Conservation (phyloP, 306 rosid genomes). For the Vigna angularis region DNA sequence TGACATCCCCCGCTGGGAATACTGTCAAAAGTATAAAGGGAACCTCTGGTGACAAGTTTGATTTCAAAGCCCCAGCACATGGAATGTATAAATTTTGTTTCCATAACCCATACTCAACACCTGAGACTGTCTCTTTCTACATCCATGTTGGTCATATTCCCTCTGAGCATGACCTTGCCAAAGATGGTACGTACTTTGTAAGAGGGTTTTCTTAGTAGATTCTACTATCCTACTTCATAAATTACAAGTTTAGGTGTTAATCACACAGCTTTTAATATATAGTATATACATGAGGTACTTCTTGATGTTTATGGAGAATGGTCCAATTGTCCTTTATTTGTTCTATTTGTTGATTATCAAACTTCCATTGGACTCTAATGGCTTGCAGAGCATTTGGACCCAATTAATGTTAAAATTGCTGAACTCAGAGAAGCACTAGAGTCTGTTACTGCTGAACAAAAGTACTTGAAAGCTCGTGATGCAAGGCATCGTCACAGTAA, state of each 20-base stretch:
- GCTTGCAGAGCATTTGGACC: conserved; percentile 96
- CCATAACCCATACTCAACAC: conserved; percentile 92
- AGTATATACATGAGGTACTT: background rate
- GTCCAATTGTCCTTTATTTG: background rate
- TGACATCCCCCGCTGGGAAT: conserved; percentile 82
- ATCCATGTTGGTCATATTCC: conserved; percentile 98
- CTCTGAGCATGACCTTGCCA: conserved; percentile 87
- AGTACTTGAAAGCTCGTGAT: conserved; percentile 94
- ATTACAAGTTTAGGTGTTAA: conserved; percentile 15
- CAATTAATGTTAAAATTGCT: conserved; percentile 97
- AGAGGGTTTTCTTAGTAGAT: conserved; percentile 8
- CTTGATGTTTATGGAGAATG: conserved; percentile 15
- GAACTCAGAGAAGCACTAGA: conserved; percentile 97
- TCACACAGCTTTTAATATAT: background rate
- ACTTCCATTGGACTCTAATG: conserved; percentile 4
- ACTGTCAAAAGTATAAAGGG: conserved; percentile 75
- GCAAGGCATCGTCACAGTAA: conserved; percentile 93
- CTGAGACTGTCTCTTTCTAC: conserved; percentile 98
- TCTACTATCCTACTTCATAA: conserved; percentile 17
- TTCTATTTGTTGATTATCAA: background rate
- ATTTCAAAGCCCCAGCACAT: conserved; percentile 80
- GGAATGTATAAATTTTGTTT: conserved; percentile 98
- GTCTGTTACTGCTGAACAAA: conserved; percentile 93
- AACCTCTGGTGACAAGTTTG: conserved; percentile 92
- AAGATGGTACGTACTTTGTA: conserved; percentile 73